A percentile compares a stretch with the other conserved stretches of the same genome.
These are phyloP conservation scores for Tephrocybe sp. DNA, from an alignment of 768 basidiomycete genomes.

Conservation along the genomic window DNA sequence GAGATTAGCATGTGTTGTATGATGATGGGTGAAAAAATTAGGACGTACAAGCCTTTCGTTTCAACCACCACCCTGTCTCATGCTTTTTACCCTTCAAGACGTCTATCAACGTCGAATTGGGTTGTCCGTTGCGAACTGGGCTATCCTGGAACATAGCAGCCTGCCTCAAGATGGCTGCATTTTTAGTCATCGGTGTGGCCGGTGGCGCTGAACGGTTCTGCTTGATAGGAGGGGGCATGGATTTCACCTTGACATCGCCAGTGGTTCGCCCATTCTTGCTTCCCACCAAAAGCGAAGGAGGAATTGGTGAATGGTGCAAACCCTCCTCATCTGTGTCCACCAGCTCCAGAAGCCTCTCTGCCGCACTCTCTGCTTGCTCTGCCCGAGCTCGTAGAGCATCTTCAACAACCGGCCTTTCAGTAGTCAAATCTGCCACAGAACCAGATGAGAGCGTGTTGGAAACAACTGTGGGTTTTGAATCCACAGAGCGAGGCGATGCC, in stretches of 20 bases:
- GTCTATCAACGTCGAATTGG: conserved; percentile 63
- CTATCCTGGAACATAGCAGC: conserved; percentile 83
- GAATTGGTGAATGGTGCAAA: conserved; percentile 49
- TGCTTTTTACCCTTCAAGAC: conserved; percentile 64
- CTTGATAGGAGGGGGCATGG: conserved; percentile 32
- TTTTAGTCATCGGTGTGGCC: conserved; percentile 63
- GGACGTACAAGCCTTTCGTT: conserved; percentile 64
- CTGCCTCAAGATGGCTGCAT: conserved; percentile 60
- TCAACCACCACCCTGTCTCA: conserved; percentile 84
- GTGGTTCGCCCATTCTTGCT: conserved; percentile 32
- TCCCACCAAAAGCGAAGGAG: conserved; percentile 50
- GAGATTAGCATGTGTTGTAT: conserved; percentile 11
- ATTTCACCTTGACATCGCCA: conserved; percentile 39
- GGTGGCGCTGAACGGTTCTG: conserved; percentile 38
- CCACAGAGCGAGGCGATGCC: conserved; percentile 51
- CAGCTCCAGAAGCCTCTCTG: conserved; percentile 82
- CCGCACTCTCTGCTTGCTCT: conserved; percentile 91
- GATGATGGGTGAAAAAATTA: not conserved
- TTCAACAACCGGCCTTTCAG: conserved; percentile 60
- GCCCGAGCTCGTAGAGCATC: conserved; percentile 85
- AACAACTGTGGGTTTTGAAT: conserved; percentile 45
- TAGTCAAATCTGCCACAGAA: conserved; percentile 35
- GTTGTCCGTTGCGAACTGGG: conserved; percentile 53
- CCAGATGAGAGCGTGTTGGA: conserved; percentile 65
- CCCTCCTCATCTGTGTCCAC: conserved; percentile 74